These are phyloP conservation scores for Cutaneotrichosporon sp. DNA, from an alignment of 1,284 basidiomycete genomes.

Conservation along the genomic window DNA sequence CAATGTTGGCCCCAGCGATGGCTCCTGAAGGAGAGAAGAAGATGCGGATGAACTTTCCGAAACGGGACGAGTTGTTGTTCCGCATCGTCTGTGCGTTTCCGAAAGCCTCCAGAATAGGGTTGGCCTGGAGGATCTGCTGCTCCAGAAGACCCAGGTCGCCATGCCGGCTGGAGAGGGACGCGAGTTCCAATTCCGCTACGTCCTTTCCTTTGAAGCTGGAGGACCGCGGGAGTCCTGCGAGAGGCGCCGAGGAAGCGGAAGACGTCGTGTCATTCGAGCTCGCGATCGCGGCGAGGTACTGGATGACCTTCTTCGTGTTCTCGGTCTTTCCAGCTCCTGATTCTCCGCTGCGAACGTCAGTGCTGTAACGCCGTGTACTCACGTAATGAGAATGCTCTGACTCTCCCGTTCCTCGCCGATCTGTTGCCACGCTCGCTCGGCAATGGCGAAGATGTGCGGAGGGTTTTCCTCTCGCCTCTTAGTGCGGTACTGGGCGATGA, in stretches of 20 bases:
- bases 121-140: slow-evolving; percentile 95
- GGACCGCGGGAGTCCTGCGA: slow-evolving; percentile 47
- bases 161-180: slow-evolving; percentile 55
- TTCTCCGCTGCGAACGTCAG: slow-evolving; percentile 68
- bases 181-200: slow-evolving; percentile 47
- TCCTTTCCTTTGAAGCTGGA: slow-evolving; percentile 51
- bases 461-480: slow-evolving; percentile 89
- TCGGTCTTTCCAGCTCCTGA: slow-evolving; percentile 99
- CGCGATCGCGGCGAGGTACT: slow-evolving; percentile 97
- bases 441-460: slow-evolving; percentile 96
- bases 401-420: slow-evolving; percentile 98
- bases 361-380: slow-evolving; percentile 46
- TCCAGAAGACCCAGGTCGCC: slow-evolving; percentile 83
- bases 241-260: slow-evolving; percentile 43
- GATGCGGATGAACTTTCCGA: slow-evolving; percentile 93
- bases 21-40: slow-evolving; percentile 90
- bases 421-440: slow-evolving; percentile 96
- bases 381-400: slow-evolving; percentile 98
- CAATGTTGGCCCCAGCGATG: slow-evolving; percentile 96
- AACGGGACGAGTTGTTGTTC: slow-evolving; percentile 98
- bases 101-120: slow-evolving; percentile 96
- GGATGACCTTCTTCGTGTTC: slow-evolving; percentile 99
- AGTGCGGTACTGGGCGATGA: slow-evolving; percentile 88
- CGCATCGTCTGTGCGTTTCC: slow-evolving; percentile 98
- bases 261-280: slow-evolving; percentile 63